Percentiles rank a stretch among this genome's conserved stretches.
These are phyloP conservation scores for Aspergillus vadensis DNA, from an alignment of 2,329 filamentous ascomycete genomes.

Conservation along the genomic window DNA sequence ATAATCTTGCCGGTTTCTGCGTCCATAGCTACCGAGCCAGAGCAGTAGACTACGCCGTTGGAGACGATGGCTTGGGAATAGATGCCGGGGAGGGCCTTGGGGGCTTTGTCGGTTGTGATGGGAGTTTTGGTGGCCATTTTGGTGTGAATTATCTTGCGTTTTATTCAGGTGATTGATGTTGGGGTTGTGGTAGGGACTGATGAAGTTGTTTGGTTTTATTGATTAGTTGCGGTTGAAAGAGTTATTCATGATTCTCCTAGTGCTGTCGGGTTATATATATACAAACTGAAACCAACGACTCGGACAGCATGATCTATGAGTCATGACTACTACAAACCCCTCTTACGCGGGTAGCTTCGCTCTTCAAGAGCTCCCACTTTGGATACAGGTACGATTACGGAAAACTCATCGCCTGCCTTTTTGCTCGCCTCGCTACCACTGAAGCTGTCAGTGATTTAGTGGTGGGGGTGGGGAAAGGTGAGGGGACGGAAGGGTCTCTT, in stretches of 20 bases:
- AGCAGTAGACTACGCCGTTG: slow-evolving; percentile 72
- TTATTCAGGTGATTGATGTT: neutral
- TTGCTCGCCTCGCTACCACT: no score
- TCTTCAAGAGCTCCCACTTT: no score
- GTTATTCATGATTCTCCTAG: no score
- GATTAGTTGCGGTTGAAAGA: no score
- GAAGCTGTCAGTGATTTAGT: neutral
- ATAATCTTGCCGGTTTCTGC: slow-evolving; percentile 57
- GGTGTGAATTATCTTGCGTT: neutral
- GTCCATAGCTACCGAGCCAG: slow-evolving; percentile 62
- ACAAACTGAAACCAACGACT: no score
- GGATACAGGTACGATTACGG: no score
- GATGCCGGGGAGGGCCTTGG: slow-evolving; percentile 54
- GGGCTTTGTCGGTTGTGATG: slow-evolving; percentile 53
- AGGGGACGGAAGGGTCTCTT: neutral
- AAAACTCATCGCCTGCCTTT: no score
- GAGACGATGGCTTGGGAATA: slow-evolving; percentile 63
- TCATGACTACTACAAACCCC: no score
- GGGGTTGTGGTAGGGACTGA: no score
- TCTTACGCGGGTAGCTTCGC: no score
- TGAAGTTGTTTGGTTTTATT: no score
- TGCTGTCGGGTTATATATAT: neutral
- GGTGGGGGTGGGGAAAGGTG: neutral
- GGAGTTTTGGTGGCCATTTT: slow-evolving; percentile 42
- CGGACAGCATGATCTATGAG: neutral